A percentile compares a stretch with the other conserved stretches of the same genome.
These are phyloP conservation scores for Astragalus glycyphyllos DNA, from an alignment of 306 rosid species.

Conservation along the genomic window DNA sequence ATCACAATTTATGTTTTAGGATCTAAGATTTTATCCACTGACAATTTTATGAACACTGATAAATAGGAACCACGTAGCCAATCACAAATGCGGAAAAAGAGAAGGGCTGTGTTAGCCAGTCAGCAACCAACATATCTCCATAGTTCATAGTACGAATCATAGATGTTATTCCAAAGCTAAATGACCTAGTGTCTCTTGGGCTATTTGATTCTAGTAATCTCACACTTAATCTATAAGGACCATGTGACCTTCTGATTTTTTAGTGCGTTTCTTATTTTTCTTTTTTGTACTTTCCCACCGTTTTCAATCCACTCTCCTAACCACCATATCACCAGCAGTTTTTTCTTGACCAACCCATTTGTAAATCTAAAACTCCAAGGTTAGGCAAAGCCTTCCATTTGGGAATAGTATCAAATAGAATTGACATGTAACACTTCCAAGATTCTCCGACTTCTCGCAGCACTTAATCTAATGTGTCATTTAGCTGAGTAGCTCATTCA, in stretches of 20 bases:
- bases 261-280: neutral
- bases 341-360: constrained; percentile 5
- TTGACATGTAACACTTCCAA: constrained; percentile 15
- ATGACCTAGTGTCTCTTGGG: constrained; percentile 2
- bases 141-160: neutral
- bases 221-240: neutral
- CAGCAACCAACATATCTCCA: neutral
- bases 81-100: neutral
- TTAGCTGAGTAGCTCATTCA: neutral
- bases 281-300: neutral
- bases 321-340: neutral
- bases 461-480: constrained; percentile 17
- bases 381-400: constrained; percentile 1
- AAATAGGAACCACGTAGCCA: neutral
- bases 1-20: constrained; percentile 1
- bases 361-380: constrained; percentile 12
- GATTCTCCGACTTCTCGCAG: neutral
- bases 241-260: constrained; percentile 13
- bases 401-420: constrained; percentile 1
- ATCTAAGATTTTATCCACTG: neutral
- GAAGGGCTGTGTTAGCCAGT: neutral
- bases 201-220: constrained; percentile 10
- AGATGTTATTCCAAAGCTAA: neutral
- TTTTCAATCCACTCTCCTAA: constrained; percentile 11
- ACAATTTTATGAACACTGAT: neutral